Conservation (phyloP, 306 rosid species). For the Erythrophleum fordii region DNA sequence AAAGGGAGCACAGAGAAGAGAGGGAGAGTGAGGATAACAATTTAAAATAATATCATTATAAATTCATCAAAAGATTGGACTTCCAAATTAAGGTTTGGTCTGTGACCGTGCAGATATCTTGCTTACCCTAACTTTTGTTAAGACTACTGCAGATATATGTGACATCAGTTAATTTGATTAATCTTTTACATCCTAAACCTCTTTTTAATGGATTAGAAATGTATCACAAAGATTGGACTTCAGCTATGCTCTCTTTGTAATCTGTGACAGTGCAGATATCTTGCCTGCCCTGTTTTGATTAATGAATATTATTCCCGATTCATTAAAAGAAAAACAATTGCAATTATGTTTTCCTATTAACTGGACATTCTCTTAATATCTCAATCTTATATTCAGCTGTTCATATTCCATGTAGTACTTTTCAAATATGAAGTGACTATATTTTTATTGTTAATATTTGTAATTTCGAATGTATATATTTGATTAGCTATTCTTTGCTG, state of each 20-base stretch:
- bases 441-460: slow-evolving; percentile 11
- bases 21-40: neutral
- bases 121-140: no score
- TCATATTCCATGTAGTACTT: neutral
- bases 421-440: neutral
- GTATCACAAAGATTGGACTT: neutral
- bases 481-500: slow-evolving; percentile 29
- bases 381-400: neutral
- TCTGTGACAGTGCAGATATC: neutral
- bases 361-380: neutral
- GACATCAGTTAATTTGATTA: neutral
- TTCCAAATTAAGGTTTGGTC: neutral
- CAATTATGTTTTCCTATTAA: neutral
- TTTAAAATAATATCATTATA: neutral
- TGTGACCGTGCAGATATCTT: neutral
- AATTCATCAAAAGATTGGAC: neutral
- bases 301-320: neutral
- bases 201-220: neutral
- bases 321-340: neutral
- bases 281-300: neutral
- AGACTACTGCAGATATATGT: neutral
- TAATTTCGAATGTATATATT: slow-evolving; percentile 18
- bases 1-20: neutral
- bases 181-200: neutral
- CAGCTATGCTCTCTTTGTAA: neutral